Percentiles rank a stretch among this genome's conserved stretches.
Evolutionary conservation across 768 basidiomycete genomes (phyloP).

Genomic region (Trametes coccinea): DNA sequence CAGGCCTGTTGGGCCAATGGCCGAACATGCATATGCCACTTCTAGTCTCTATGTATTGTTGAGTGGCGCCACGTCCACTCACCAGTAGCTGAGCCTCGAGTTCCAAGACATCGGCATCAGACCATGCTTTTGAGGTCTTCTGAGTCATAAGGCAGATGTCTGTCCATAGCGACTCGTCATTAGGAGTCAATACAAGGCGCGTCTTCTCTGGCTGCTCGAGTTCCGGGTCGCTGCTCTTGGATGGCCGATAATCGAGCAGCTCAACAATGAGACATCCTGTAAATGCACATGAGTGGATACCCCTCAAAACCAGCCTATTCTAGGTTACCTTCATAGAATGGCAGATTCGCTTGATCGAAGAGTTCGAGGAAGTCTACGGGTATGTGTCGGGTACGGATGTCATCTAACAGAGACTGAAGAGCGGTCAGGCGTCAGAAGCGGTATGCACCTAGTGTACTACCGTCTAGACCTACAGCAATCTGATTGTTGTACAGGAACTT

Average conservation of each 20-base stretch:
- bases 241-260: conserved; percentile 72
- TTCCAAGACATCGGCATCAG: conserved; percentile 71
- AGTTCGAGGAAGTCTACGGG: conserved; percentile 83
- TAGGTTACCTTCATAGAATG: conserved; percentile 79
- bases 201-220: conserved; percentile 61
- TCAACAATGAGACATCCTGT: conserved; percentile 86
- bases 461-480: conserved; percentile 50
- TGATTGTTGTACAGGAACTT: conserved; percentile 83
- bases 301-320: neutral
- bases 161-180: conserved; percentile 73
- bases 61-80: conserved; percentile 29
- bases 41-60: neutral
- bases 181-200: conserved; percentile 77
- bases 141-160: conserved; percentile 74
- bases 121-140: conserved; percentile 57
- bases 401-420: conserved; percentile 73
- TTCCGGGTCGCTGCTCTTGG: conserved; percentile 54
- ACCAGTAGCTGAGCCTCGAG: conserved; percentile 76
- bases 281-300: neutral
- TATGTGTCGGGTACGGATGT: conserved; percentile 80
- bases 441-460: neutral
- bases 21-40: too few species aligned
- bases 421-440: conserved; percentile 1
- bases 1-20: too few species aligned
- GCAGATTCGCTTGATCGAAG: conserved; percentile 69